phyloP scores from a whole-genome alignment of 2,329 filamentous ascomycete genomes.

The Karstenula rhodostoma region DNA sequence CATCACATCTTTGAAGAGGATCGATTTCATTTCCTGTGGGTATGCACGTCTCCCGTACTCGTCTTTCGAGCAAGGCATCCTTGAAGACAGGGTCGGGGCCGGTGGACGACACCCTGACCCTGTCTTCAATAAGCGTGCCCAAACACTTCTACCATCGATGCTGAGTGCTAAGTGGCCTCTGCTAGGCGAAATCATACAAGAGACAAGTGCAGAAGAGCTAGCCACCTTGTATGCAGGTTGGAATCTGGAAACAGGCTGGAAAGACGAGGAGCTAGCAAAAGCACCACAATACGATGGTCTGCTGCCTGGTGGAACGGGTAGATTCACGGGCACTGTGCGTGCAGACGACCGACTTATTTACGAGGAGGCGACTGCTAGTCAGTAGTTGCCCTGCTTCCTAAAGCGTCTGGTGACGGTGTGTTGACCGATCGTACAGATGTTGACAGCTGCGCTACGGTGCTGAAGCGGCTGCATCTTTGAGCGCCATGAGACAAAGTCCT shows the following conservation, averaged over 20 bases:
- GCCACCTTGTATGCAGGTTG: slow-evolving; percentile 44
- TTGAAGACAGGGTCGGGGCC: slow-evolving; percentile 33
- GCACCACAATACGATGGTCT: slow-evolving; percentile 54
- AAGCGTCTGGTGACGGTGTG: not conserved
- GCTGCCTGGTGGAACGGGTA: slow-evolving; percentile 51
- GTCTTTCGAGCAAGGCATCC: slow-evolving; percentile 43
- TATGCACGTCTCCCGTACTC: slow-evolving; percentile 59
- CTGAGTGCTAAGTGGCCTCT: slow-evolving; percentile 45
- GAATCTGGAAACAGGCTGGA: slow-evolving; percentile 43
- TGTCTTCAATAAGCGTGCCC: slow-evolving; percentile 40
- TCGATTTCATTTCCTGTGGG: slow-evolving; percentile 69
- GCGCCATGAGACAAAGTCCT: not conserved
- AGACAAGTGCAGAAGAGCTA: slow-evolving; percentile 44
- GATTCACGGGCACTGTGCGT: slow-evolving; percentile 47
- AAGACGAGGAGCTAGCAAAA: slow-evolving; percentile 39
- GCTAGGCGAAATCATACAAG: slow-evolving; percentile 52
- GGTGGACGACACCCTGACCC: slow-evolving; percentile 17
- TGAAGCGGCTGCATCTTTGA: not conserved
- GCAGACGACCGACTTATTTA: slow-evolving; percentile 28
- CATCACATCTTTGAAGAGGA: slow-evolving; percentile 47
- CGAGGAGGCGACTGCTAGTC: slow-evolving; percentile 24
- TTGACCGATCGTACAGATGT: slow-evolving; percentile 8
- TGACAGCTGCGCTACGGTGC: not conserved
- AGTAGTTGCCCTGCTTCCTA: slow-evolving; percentile 18
- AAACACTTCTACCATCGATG: slow-evolving; percentile 47